Conservation (phyloP, 2,329 filamentous ascomycete genomes). For the Hypomyces perniciosus region DNA sequence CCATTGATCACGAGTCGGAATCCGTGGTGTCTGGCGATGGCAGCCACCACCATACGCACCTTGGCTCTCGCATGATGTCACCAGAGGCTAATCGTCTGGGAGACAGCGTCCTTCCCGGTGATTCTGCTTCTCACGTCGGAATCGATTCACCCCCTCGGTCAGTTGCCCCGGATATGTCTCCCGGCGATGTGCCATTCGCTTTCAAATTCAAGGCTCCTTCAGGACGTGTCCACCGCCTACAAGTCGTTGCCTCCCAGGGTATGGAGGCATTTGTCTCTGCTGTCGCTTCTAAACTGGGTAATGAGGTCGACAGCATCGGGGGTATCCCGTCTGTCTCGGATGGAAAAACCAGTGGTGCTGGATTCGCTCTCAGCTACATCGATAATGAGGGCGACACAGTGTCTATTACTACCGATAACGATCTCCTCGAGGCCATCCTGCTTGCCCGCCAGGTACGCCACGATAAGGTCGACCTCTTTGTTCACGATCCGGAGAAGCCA, state of each 20-base stretch:
- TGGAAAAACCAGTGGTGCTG: constrained; percentile 66
- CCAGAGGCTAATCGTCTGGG: constrained; percentile 68
- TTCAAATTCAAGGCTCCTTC: constrained; percentile 99
- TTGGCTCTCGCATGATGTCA: constrained; percentile 70
- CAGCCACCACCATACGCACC: constrained; percentile 58
- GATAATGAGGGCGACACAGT: constrained; percentile 97
- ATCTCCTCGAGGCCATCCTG: constrained; percentile 82
- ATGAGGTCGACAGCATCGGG: constrained; percentile 76
- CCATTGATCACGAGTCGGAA: constrained; percentile 88
- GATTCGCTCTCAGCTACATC: constrained; percentile 90
- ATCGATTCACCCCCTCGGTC: constrained; percentile 71
- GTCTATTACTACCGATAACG: constrained; percentile 92
- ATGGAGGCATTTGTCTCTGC: constrained; percentile 70
- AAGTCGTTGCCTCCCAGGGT: constrained; percentile 74
- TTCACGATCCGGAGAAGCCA: constrained; percentile 89
- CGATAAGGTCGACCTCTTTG: constrained; percentile 96
- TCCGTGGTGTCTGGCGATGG: constrained; percentile 93
- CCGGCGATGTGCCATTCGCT: constrained; percentile 74
- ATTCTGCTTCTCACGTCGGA: constrained; percentile 90
- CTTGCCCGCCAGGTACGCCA: constrained; percentile 69
- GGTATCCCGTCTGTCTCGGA: constrained; percentile 73
- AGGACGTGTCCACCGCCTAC: constrained; percentile 86
- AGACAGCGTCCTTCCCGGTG: constrained; percentile 84
- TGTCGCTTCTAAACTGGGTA: constrained; percentile 78
- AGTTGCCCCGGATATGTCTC: constrained; percentile 48